A percentile compares a stretch with the other conserved stretches of the same genome.
Evolutionary conservation across 140 eudicot genomes (phyloP).

Genomic region (Ambrosia hybrid): DNA sequence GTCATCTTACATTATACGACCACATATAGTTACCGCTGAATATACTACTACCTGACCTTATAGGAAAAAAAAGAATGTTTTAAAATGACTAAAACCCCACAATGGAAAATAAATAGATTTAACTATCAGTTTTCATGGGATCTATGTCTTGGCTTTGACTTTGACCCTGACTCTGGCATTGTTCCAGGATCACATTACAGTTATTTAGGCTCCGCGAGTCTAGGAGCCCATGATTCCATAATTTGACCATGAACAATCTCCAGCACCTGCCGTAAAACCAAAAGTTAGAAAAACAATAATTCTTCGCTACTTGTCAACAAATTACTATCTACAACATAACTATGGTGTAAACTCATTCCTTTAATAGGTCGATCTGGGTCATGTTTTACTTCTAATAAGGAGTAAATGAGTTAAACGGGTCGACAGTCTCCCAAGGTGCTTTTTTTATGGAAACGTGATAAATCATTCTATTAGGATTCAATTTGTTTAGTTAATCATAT

Average conservation of each 20-base stretch:
- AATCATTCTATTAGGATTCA: neutral
- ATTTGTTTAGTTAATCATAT: too few species aligned
- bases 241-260: slow-evolving; percentile 82
- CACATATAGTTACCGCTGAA: neutral
- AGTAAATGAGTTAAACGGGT: slow-evolving; percentile 1
- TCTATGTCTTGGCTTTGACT: slow-evolving; percentile 37
- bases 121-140: slow-evolving; percentile 32
- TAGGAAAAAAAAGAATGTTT: slow-evolving; percentile 12
- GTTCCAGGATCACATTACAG: slow-evolving; percentile 66
- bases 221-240: slow-evolving; percentile 96
- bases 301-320: neutral
- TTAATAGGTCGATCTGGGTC: neutral
- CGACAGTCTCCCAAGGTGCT: neutral
- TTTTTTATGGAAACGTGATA: neutral
- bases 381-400: neutral
- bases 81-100: slow-evolving; percentile 16
- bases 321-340: neutral
- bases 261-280: slow-evolving; percentile 73
- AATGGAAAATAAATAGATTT: slow-evolving; percentile 4
- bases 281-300: neutral
- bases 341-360: neutral
- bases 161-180: slow-evolving; percentile 38
- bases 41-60: slow-evolving; percentile 12
- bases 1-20: neutral
- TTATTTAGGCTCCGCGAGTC: slow-evolving; percentile 79